Base-by-base conservation (phyloP, 169 alveolate genomes). In the Amoebophrya sp. region DNA sequence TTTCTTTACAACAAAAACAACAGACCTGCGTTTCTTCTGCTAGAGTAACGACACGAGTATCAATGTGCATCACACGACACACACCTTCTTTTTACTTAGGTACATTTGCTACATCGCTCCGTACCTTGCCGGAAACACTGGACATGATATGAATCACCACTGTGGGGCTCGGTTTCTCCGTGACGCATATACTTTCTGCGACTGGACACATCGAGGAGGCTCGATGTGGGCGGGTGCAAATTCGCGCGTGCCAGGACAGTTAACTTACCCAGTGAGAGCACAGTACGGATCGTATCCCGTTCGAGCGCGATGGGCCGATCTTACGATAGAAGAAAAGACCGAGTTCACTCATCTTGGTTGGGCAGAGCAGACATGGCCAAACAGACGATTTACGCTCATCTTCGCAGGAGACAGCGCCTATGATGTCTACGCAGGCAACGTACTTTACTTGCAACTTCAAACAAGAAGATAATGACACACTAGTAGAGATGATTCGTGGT, bases 91-190 rank as follows among this genome's bases (percentile, higher is more conserved):
- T n/a, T n/a, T n/a, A n/a, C n/a, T n/a, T n/a, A 65, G 83, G 83
- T 65, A 65, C 83, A 65, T 65, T 26, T 65, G 83, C 83, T 65
- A 65, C 83, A 65, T 65, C 26, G 83, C 83, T 18, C 83, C 83
- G 83, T 65, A 65, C n/a, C 83, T 65, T 29, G 33, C 0, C 38
- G 83, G 83, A 65, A 26, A 65, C 83, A 65, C 83, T 1, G 83
- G 39, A 0, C 38, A 6, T 10, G 83, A 65, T 18, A 0, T 36
- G 12, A 1, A 0, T 6, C 12, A 0, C 36, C 83, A 65, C 83
- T 65, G 83, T 18, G 83, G 83, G 36, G 33, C 83, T 18, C 83
- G 83, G 2, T 65, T 65, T 65, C 83, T 65, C 2, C 83, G 83
- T 6, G 83, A 65, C 83, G 83, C 83, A 0, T 65, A 65, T 36